These are phyloP conservation scores for Curvularia eragrostidis DNA, from an alignment of 2,329 filamentous ascomycete species.

Conservation along the genomic window DNA sequence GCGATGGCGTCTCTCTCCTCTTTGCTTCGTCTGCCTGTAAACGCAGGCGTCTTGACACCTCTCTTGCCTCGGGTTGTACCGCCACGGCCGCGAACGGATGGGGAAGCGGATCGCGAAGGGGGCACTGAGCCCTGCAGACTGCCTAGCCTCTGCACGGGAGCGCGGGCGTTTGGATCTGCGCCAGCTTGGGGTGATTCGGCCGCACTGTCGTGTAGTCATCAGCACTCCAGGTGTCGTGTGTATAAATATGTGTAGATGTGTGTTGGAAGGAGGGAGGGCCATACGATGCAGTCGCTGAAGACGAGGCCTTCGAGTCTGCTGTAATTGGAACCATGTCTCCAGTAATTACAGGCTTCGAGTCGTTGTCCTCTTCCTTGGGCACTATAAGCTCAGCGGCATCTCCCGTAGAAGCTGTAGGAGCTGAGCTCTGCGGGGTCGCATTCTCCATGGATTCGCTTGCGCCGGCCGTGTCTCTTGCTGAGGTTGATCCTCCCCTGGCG, in stretches of 20 bases:
- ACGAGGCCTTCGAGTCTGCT: constrained; percentile 20
- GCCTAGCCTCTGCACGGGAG: constrained; percentile 37
- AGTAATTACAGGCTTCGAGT: constrained; percentile 22
- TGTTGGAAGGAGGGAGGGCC: neutral
- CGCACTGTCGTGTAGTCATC: constrained; percentile 17
- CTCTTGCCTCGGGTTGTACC: constrained; percentile 38
- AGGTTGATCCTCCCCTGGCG: constrained; percentile 28
- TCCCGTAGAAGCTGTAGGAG: constrained; percentile 15
- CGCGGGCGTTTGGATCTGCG: constrained; percentile 28
- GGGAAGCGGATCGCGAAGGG: constrained; percentile 42
- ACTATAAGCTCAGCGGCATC: constrained; percentile 18
- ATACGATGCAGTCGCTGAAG: constrained; percentile 24
- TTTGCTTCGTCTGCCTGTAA: constrained; percentile 54
- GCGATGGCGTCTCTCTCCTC: constrained; percentile 53
- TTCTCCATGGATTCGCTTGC: constrained; percentile 22
- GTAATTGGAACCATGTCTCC: constrained; percentile 21
- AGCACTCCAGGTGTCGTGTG: neutral
- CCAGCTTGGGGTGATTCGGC: constrained; percentile 25
- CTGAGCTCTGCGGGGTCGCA: constrained; percentile 26
- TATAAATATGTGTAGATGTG: too few species aligned
- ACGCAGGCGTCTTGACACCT: constrained; percentile 48
- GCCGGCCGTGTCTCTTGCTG: constrained; percentile 18
- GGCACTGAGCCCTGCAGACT: constrained; percentile 38
- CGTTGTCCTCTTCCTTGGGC: constrained; percentile 32
- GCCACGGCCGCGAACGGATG: constrained; percentile 36